phyloP scores from a whole-genome alignment of 345 rosid species.

The Rhodamnia rubescens region DNA sequence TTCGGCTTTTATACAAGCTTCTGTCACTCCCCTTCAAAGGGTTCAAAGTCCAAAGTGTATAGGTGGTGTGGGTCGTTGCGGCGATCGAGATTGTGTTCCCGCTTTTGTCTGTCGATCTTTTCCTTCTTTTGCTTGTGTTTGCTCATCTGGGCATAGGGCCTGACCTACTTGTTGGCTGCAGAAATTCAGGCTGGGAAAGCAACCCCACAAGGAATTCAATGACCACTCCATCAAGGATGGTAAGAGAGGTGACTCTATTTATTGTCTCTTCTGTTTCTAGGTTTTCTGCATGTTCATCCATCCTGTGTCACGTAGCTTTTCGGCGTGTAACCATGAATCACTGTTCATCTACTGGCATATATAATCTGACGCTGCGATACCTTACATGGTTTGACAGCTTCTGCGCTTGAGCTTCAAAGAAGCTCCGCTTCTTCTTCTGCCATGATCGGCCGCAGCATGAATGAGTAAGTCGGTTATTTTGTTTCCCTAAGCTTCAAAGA shows the following conservation, averaged over 20 bases:
- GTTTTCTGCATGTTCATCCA: neutral
- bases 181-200: constrained; percentile 99
- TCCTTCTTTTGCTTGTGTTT: constrained; percentile 2
- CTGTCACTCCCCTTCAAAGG: neutral
- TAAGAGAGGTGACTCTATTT: constrained; percentile 11
- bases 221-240: constrained; percentile 96
- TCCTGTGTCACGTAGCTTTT: neutral
- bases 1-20: neutral
- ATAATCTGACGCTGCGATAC: neutral
- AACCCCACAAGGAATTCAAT: constrained; percentile 95
- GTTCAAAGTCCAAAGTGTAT: neutral
- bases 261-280: neutral
- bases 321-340: neutral
- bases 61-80: neutral
- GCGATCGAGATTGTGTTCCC: neutral
- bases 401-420: constrained; percentile 81
- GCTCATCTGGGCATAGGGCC: neutral
- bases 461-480: constrained; percentile 49
- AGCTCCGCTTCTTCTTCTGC: constrained; percentile 81
- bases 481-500: neutral
- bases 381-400: constrained; percentile 14
- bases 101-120: neutral
- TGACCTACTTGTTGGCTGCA: constrained; percentile 10
- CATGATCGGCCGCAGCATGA: constrained; percentile 86
- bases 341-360: neutral